Percentiles rank a stretch among this genome's conserved stretches.
Conservation (phyloP, 495 filamentous ascomycete species). For the Amniculicola lignicola region DNA sequence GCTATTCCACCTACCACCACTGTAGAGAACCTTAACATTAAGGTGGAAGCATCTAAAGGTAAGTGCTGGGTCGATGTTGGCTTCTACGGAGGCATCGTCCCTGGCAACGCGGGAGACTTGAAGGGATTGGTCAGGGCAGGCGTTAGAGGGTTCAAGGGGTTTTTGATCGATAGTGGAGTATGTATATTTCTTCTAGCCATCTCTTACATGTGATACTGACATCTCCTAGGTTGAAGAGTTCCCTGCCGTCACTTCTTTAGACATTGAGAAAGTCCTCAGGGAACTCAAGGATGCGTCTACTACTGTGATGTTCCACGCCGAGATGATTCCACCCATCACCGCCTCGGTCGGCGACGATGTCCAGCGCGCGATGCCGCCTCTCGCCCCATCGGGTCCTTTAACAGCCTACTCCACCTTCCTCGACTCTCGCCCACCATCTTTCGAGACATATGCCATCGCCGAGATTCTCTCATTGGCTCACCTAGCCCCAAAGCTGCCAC, state of each 20-base stretch:
- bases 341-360: conserved; percentile 77
- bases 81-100: conserved; percentile 94
- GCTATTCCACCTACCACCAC: conserved; percentile 96
- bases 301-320: conserved; percentile 96
- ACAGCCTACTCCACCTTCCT: conserved; percentile 87
- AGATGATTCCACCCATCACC: conserved; percentile 90
- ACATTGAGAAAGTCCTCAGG: conserved; percentile 75
- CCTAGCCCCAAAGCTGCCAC: conserved; percentile 74
- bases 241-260: conserved; percentile 75
- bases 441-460: conserved; percentile 88
- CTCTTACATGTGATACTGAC: conserved; percentile 5
- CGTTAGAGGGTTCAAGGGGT: conserved; percentile 95
- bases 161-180: conserved; percentile 95
- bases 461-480: conserved; percentile 78
- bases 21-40: conserved; percentile 73
- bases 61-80: conserved; percentile 99
- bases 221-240: conserved; percentile 77
- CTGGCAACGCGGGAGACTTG: conserved; percentile 79
- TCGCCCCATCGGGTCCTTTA: conserved; percentile 70
- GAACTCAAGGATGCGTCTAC: conserved; percentile 75
- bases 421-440: conserved; percentile 80
- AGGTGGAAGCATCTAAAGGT: conserved; percentile 77
- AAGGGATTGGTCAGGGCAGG: conserved; percentile 77
- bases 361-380: conserved; percentile 67
- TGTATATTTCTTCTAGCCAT: conserved; percentile 38